Percentiles rank a stretch among this genome's conserved stretches.
These are phyloP conservation scores for Nicotiana otophora DNA, from an alignment of 257 asterid genomes.

Conservation along the genomic window DNA sequence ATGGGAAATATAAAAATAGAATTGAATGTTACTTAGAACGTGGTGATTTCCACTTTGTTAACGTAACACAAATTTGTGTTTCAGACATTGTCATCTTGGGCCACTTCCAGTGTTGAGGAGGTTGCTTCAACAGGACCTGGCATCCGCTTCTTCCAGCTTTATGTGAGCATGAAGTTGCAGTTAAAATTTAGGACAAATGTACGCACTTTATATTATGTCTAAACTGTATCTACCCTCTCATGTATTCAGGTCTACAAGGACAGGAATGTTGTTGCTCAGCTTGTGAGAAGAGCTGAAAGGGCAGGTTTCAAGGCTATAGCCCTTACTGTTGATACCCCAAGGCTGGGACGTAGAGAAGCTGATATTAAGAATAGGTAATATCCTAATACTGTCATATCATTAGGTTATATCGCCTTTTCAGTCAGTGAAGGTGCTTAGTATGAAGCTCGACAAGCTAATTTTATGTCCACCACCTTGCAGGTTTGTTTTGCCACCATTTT, in stretches of 20 bases:
- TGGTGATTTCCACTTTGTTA: constrained; percentile 1
- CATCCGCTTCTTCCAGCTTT: constrained; percentile 49
- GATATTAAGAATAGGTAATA: constrained; percentile 80
- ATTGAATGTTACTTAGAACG: neutral
- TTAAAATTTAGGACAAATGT: neutral
- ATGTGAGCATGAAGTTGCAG: constrained; percentile 22
- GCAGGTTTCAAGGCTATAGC: constrained; percentile 98
- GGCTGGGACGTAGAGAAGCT: constrained; percentile 85
- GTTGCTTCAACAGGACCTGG: constrained; percentile 79
- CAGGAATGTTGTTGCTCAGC: constrained; percentile 87
- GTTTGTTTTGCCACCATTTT: constrained; percentile 50
- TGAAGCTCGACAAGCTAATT: neutral
- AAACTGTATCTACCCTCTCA: neutral
- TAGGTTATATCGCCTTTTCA: neutral
- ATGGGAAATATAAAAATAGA: neutral
- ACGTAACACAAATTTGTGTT: constrained; percentile 15
- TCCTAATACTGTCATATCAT: neutral
- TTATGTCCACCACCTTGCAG: constrained; percentile 15
- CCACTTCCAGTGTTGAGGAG: constrained; percentile 72
- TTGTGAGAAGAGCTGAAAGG: constrained; percentile 83
- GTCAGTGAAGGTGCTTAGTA: neutral
- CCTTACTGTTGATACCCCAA: constrained; percentile 88
- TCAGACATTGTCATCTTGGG: constrained; percentile 74
- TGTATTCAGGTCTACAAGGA: constrained; percentile 70
- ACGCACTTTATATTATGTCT: neutral